Base-by-base conservation (phyloP, 306 rosid genomes). In the Dalbergia oliveri region DNA sequence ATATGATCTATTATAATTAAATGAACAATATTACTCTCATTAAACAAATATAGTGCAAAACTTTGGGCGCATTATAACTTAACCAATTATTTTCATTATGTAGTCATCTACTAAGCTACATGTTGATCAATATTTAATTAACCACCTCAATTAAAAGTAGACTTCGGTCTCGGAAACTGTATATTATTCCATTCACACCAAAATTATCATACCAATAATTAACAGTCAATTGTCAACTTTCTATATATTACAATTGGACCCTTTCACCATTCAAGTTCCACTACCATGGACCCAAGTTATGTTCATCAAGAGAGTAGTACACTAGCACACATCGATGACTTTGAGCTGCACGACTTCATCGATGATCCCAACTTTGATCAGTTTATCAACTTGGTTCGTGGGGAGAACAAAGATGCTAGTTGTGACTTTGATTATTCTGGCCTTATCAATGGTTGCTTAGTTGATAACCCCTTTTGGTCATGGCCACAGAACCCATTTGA, bases 361-460 rank as follows among this genome's bases (percentile, higher is more conserved):
- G 91, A 80, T 5, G 87, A 89, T 39, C 65, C 91, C n/a, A 87
- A 82, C 84, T 84, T 88, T 72, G 87, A 86, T 80, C 92, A 87
- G 56, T 88, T 88, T 23, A 81, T 87, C 66, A 81, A 88, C 53
- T 85, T 85, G 34, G 82, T 90, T 73, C 86, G 90, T 5, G 90
- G 92, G 8, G 94, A 85, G 21, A 64, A 69, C n/a, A 88, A 76
- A 72, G 84, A 76, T 76, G 69, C 75, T 1, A 34, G 68, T 0
- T 61, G 59, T 31, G 69, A 66, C 88, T 87, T 87, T 34, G 88
- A 81, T 78, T 80, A 37, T 37, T 37, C 74, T 9, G 89, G 85
- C 49, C 81, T 66, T 43, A 35, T 84, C 76, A 85, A 84, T 62
- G 83, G 82, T 47, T 73, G 74, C 53, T 88, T 86, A 13, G 51